These are phyloP conservation scores for Harringtonia aguacate DNA, from an alignment of 2,329 filamentous ascomycete species.

Conservation along the genomic window DNA sequence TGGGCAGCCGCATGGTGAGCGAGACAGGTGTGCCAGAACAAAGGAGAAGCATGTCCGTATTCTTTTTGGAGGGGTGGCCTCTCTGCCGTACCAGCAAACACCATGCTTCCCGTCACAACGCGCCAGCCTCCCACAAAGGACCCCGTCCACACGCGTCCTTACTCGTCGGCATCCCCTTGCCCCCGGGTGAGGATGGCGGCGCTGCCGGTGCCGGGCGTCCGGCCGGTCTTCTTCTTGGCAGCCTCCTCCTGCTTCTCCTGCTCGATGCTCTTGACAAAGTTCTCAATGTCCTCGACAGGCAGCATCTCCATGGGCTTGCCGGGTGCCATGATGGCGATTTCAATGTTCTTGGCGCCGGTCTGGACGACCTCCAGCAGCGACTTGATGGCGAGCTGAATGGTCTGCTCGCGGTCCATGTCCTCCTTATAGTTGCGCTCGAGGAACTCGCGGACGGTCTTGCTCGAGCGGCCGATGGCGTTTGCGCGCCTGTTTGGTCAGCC, in stretches of 20 bases:
- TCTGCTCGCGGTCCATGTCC: slow-evolving; percentile 91
- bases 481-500: slow-evolving; percentile 63
- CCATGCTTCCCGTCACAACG: no score
- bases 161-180: slow-evolving; percentile 18
- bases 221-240: slow-evolving; percentile 86
- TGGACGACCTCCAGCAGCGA: slow-evolving; percentile 96
- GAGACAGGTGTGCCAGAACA: neutral
- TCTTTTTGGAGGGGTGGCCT: neutral
- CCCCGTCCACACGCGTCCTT: neutral
- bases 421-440: slow-evolving; percentile 98
- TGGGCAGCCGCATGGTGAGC: neutral
- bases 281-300: slow-evolving; percentile 90
- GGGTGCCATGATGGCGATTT: slow-evolving; percentile 96
- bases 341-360: slow-evolving; percentile 98
- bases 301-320: slow-evolving; percentile 89
- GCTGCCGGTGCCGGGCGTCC: slow-evolving; percentile 56
- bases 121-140: neutral
- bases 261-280: slow-evolving; percentile 97
- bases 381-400: slow-evolving; percentile 95
- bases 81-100: neutral
- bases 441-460: slow-evolving; percentile 98
- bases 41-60: no score
- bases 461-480: slow-evolving; percentile 94
- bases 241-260: slow-evolving; percentile 99
- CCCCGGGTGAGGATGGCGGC: slow-evolving; percentile 65